phyloP scores from a whole-genome alignment of 164 flowering plant genomes.

The Malania oleifera region DNA sequence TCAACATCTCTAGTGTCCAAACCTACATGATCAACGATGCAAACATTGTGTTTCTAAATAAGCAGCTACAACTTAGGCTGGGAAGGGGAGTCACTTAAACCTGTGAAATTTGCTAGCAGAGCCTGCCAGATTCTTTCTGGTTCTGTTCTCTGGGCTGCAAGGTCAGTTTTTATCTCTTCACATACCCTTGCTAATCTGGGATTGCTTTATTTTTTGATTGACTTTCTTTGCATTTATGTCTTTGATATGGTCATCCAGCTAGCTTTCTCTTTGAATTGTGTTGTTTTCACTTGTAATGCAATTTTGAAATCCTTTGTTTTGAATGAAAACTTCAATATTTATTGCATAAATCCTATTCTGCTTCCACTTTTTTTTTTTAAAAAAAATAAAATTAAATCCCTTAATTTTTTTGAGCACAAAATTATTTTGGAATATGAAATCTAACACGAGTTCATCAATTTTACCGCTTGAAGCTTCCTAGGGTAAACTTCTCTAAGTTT shows the following conservation, averaged over 20 bases:
- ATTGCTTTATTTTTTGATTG: neutral
- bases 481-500: too few species aligned
- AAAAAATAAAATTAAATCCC: too few species aligned
- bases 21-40: slow-evolving; percentile 78
- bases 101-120: slow-evolving; percentile 61
- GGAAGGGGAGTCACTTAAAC: slow-evolving; percentile 79
- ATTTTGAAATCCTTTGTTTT: too few species aligned
- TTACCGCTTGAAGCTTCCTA: too few species aligned
- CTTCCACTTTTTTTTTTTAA: too few species aligned
- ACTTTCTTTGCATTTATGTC: neutral
- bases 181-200: neutral
- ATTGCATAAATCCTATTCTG: too few species aligned
- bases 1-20: slow-evolving; percentile 64
- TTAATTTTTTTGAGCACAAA: too few species aligned
- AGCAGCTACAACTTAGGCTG: slow-evolving; percentile 69
- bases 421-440: too few species aligned
- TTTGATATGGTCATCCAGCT: neutral
- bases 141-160: slow-evolving; percentile 85
- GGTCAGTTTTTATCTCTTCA: slow-evolving; percentile 23
- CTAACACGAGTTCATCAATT: too few species aligned
- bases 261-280: too few species aligned
- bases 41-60: slow-evolving; percentile 68
- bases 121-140: slow-evolving; percentile 68
- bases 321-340: too few species aligned
- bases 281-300: too few species aligned